These are phyloP conservation scores for Immersiporthe knoxdaviesiana DNA, from an alignment of 2,329 filamentous ascomycete species.

Conservation along the genomic window DNA sequence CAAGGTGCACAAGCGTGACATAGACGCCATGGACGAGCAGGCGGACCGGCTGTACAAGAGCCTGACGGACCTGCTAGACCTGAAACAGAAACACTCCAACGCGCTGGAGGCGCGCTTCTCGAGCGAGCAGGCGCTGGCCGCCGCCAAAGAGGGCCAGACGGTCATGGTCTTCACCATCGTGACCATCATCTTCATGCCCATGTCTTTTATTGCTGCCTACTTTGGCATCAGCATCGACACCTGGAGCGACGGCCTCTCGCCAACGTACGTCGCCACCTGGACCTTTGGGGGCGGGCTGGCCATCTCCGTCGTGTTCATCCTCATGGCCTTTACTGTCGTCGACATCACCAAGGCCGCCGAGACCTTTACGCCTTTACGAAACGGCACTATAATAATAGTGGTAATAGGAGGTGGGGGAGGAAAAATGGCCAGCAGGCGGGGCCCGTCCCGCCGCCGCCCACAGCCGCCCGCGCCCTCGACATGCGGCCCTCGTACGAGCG, in stretches of 20 bases:
- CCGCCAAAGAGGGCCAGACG: constrained; percentile 53
- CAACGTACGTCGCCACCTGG: constrained; percentile 36
- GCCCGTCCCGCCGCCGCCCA: neutral
- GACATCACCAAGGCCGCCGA: constrained; percentile 38
- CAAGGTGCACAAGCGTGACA: constrained; percentile 60
- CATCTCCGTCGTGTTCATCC: constrained; percentile 43
- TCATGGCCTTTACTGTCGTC: constrained; percentile 43
- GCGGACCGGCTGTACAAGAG: constrained; percentile 62
- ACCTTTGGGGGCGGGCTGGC: constrained; percentile 44
- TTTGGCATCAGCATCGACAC: constrained; percentile 49
- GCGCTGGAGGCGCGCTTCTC: constrained; percentile 67
- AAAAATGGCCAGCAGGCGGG: neutral
- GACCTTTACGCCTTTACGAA: constrained; percentile 26
- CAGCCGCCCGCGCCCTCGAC: neutral
- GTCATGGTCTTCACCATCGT: constrained; percentile 51
- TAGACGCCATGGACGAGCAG: constrained; percentile 67
- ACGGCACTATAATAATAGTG: neutral
- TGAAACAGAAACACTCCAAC: constrained; percentile 72
- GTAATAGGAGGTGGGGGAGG: neutral
- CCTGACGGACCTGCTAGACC: constrained; percentile 65
- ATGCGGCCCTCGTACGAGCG: constrained; percentile 11
- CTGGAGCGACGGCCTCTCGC: constrained; percentile 45
- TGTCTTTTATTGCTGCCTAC: constrained; percentile 48
- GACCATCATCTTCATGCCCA: constrained; percentile 49
- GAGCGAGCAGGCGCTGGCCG: constrained; percentile 63